These are phyloP conservation scores for Epichloe baconii DNA, from an alignment of 2,329 filamentous ascomycete species.

Conservation along the genomic window DNA sequence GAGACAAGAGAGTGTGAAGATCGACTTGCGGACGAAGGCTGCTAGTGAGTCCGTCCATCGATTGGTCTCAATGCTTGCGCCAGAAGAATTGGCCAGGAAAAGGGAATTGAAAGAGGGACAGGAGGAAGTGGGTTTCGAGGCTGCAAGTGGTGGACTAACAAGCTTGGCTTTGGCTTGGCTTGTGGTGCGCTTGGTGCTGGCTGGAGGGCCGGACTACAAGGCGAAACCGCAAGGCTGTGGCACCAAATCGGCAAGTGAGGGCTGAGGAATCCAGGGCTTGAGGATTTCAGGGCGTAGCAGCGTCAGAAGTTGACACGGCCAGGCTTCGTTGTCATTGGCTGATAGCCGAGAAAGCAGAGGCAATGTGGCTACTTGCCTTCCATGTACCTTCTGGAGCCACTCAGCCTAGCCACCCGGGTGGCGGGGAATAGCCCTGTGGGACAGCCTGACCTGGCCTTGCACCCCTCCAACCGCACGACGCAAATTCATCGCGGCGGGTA, in stretches of 20 bases:
- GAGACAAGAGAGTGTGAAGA: not conserved
- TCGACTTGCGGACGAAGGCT: not conserved
- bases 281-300: not conserved
- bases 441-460: not conserved
- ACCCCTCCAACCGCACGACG: not conserved
- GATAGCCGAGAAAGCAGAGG: conserved; percentile 11
- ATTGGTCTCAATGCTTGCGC: conserved; percentile 2
- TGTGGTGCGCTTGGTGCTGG: not conserved
- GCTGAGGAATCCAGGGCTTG: not conserved
- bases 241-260: not conserved
- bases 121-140: conserved; percentile 4
- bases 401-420: not conserved
- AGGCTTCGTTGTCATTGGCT: conserved; percentile 12
- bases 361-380: too few relatives aligned
- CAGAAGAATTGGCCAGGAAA: conserved; percentile 3
- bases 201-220: not conserved
- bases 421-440: not conserved
- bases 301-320: not conserved
- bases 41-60: conserved; percentile 5
- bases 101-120: conserved; percentile 1
- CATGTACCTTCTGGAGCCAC: not conserved
- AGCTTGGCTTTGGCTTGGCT: not conserved
- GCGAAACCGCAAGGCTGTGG: not conserved
- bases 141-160: conserved; percentile 1
- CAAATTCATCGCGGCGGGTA: not conserved